Evolutionary conservation across 495 filamentous ascomycete genomes (phyloP).

Genomic region (Parathielavia appendiculata): DNA sequence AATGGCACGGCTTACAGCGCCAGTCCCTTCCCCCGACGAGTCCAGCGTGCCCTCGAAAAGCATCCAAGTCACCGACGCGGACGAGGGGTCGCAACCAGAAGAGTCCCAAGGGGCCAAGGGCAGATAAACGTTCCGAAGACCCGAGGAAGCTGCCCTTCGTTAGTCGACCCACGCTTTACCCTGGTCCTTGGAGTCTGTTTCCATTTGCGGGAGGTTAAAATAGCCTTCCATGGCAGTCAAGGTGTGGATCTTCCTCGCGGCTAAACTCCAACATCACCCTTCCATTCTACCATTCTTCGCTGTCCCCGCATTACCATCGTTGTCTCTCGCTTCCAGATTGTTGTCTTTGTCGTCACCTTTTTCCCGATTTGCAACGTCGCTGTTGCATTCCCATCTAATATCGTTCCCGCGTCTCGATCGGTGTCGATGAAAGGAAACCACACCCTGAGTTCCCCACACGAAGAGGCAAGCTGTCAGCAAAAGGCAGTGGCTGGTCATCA

Average conservation of each 20-base stretch:
- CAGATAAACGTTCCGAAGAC: not conserved
- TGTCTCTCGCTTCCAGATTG: constrained; percentile 4
- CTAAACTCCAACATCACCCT: constrained; percentile 22
- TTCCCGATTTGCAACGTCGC: constrained; percentile 10
- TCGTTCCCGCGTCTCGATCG: constrained; percentile 9
- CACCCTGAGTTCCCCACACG: not conserved
- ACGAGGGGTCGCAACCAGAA: not conserved
- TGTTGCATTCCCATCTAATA: not conserved
- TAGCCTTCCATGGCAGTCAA: constrained; percentile 5
- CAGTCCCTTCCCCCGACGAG: too few relatives aligned
- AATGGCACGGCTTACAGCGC: too few relatives aligned
- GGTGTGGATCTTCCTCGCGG: constrained; percentile 15
- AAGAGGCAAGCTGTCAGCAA: not conserved
- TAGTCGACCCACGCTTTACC: constrained; percentile 8
- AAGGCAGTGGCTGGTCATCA: not conserved
- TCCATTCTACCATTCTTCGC: constrained; percentile 16
- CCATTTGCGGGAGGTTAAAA: constrained; percentile 6
- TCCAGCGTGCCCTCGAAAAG: not conserved
- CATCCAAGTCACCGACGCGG: not conserved
- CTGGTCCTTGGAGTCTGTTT: constrained; percentile 5
- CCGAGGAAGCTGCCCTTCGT: not conserved
- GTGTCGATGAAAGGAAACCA: not conserved
- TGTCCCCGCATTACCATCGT: constrained; percentile 14
- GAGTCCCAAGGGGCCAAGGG: not conserved
- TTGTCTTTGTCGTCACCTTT: not conserved